Conservation (phyloP, 164 flowering plant genomes). For the Magnolia officinalis region DNA sequence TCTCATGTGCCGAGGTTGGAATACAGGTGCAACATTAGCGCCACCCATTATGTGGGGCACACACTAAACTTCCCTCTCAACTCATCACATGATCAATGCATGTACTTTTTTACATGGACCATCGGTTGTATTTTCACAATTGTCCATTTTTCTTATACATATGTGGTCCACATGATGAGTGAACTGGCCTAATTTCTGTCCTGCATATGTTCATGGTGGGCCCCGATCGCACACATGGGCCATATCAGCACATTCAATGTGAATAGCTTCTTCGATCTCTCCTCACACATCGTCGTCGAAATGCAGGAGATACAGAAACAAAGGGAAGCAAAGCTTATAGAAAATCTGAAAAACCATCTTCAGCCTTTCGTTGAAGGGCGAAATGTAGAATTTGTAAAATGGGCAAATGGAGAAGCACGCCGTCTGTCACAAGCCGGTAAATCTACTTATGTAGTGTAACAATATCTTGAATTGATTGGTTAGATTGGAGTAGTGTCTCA, state of each 20-base stretch:
- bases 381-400: constrained; percentile 56
- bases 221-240: too few relatives aligned
- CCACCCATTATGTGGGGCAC: neutral
- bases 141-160: too few relatives aligned
- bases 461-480: neutral
- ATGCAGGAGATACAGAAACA: constrained; percentile 62
- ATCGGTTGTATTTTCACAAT: too few relatives aligned
- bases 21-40: neutral
- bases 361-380: constrained; percentile 67
- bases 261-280: too few relatives aligned
- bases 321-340: constrained; percentile 66
- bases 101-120: too few relatives aligned
- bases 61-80: neutral
- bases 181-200: too few relatives aligned
- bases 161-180: too few relatives aligned
- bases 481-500: neutral
- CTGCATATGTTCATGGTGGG: too few relatives aligned
- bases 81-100: neutral
- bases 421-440: constrained; percentile 80
- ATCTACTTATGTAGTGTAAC: neutral
- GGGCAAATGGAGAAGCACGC: constrained; percentile 71
- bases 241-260: too few relatives aligned
- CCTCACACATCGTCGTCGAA: neutral
- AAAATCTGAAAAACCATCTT: constrained; percentile 54
- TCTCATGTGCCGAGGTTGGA: neutral